Percentiles rank a stretch among this genome's conserved stretches.
These are phyloP conservation scores for Penicillium digitatum DNA, from an alignment of 2,329 filamentous ascomycete species.

Conservation along the genomic window DNA sequence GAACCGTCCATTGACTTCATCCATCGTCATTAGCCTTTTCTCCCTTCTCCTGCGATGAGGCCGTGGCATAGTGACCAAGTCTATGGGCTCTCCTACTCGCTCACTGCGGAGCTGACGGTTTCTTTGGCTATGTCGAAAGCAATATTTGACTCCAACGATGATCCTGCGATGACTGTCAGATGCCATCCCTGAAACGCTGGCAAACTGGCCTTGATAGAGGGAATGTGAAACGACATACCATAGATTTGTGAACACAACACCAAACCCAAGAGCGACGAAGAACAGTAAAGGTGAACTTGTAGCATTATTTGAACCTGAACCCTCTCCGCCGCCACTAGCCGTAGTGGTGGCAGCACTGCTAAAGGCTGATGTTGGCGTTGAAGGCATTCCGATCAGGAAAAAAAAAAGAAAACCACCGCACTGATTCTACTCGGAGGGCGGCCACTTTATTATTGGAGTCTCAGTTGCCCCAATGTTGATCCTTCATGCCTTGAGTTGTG, in stretches of 20 bases:
- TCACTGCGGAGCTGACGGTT: constrained; percentile 73
- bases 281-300: constrained; percentile 77
- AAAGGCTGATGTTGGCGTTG: constrained; percentile 27
- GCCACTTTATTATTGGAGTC: constrained; percentile 1
- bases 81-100: constrained; percentile 83
- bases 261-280: constrained; percentile 93
- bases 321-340: constrained; percentile 28
- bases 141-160: constrained; percentile 98
- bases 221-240: constrained; percentile 61
- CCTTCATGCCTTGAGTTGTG: constrained; percentile 9
- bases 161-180: constrained; percentile 63
- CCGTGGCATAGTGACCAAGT: constrained; percentile 76
- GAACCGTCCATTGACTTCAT: constrained; percentile 97
- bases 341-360: constrained; percentile 27
- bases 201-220: neutral
- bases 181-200: neutral
- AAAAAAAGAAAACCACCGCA: neutral
- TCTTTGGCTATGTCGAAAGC: constrained; percentile 95
- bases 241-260: constrained; percentile 96
- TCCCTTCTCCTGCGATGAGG: constrained; percentile 83
- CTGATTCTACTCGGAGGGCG: neutral
- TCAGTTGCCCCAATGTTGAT: neutral
- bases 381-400: constrained; percentile 25
- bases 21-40: constrained; percentile 99
- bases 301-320: constrained; percentile 42